Percentiles rank a stretch among this genome's conserved stretches.
phyloP scores from a whole-genome alignment of 2,329 filamentous ascomycete genomes.

The Colletotrichum horii region DNA sequence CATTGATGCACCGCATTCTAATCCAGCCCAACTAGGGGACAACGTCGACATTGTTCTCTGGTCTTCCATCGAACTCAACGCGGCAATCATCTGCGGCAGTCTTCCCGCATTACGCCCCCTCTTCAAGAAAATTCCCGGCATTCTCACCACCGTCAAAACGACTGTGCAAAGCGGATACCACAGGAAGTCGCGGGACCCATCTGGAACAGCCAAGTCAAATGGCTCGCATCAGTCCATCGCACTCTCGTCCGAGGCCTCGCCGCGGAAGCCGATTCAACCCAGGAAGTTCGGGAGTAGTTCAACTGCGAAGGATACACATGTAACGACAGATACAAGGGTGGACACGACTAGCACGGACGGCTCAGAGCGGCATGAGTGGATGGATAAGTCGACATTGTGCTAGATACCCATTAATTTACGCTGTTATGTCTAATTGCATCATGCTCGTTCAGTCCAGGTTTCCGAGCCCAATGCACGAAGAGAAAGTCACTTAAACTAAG shows the following conservation, averaged over 20 bases:
- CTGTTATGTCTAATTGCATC: background rate
- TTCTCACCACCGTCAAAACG: background rate
- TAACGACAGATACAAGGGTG: background rate
- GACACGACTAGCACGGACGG: background rate
- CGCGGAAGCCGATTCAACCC: background rate
- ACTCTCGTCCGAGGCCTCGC: background rate
- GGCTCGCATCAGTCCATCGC: background rate
- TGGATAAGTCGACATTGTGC: background rate
- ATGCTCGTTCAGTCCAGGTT: too few species aligned
- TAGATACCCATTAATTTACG: background rate
- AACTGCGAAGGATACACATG: background rate
- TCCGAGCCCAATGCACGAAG: too few species aligned
- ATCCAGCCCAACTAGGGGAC: slow-evolving; percentile 1
- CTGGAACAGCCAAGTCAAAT: background rate
- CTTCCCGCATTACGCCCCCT: slow-evolving; percentile 45
- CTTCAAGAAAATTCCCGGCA: background rate
- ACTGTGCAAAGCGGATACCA: background rate
- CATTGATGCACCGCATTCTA: background rate
- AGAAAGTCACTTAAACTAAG: too few species aligned
- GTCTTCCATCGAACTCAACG: slow-evolving; percentile 33
- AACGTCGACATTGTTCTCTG: slow-evolving; percentile 34
- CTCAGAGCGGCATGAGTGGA: slow-evolving; percentile 46
- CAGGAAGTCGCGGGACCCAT: background rate
- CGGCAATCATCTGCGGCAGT: slow-evolving; percentile 48
- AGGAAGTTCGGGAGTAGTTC: background rate